phyloP scores from a whole-genome alignment of 148 eudicot species.

The Fagopyrum esculentum region DNA sequence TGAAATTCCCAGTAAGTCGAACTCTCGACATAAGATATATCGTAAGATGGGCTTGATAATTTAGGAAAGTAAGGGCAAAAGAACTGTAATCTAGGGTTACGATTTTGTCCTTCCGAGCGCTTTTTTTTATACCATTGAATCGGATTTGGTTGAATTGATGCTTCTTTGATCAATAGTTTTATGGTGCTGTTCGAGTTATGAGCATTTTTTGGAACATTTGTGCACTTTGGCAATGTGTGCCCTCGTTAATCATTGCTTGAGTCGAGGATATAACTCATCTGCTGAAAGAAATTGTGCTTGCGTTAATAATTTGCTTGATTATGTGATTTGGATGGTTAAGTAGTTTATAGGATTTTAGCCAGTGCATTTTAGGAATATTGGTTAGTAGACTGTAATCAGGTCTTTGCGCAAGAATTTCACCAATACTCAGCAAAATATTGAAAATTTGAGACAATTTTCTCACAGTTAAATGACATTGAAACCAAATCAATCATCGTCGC shows the following conservation, averaged over 20 bases:
- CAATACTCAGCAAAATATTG: too few species aligned
- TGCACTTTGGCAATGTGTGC: not conserved
- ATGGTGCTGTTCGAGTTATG: not conserved
- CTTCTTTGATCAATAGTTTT: not conserved
- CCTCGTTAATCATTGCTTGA: not conserved
- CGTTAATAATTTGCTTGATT: not conserved
- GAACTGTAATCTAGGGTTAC: not conserved
- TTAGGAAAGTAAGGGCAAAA: not conserved
- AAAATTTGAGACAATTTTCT: not conserved
- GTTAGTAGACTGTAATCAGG: not conserved
- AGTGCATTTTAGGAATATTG: not conserved
- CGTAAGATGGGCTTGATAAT: too few species aligned
- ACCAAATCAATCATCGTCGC: not conserved
- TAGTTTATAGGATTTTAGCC: not conserved
- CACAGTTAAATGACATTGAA: not conserved
- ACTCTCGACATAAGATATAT: not conserved
- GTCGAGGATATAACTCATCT: not conserved
- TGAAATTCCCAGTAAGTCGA: not conserved
- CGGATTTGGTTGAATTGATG: not conserved
- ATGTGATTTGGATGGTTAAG: not conserved
- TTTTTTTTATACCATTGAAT: not conserved
- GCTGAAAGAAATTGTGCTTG: not conserved
- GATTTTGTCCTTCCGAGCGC: not conserved
- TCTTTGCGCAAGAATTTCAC: too few species aligned
- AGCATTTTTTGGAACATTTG: too few species aligned